Evolutionary conservation across 2,329 filamentous ascomycete species (phyloP).

Genomic region (Aspergillus sp.): DNA sequence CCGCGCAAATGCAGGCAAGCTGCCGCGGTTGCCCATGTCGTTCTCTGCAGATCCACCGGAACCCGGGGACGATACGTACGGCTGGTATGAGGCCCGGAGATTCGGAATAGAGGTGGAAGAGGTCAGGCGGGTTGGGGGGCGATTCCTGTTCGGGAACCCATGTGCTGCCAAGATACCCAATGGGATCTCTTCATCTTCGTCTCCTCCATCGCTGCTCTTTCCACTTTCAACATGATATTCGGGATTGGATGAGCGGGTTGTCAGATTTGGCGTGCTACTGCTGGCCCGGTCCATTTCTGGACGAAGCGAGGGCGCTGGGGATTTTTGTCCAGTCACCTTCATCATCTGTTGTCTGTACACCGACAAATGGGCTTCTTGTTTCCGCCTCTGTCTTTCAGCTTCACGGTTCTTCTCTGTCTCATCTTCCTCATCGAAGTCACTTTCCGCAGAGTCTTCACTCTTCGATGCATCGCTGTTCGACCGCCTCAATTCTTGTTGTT

Average conservation of each 20-base stretch:
- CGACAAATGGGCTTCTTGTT: conserved; percentile 85
- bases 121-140: conserved; percentile 65
- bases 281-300: conserved; percentile 52
- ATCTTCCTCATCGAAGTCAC: conserved; percentile 72
- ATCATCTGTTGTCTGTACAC: conserved; percentile 95
- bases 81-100: conserved; percentile 53
- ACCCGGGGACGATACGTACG: conserved; percentile 48
- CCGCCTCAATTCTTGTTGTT: conserved; percentile 65
- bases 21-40: conserved; percentile 40
- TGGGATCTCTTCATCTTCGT: conserved; percentile 84
- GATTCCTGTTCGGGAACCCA: conserved; percentile 75
- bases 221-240: conserved; percentile 33
- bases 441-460: conserved; percentile 52
- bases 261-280: conserved; percentile 60
- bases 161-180: conserved; percentile 82
- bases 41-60: conserved; percentile 49
- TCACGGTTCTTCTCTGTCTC: conserved; percentile 71
- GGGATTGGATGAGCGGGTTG: conserved; percentile 32
- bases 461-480: conserved; percentile 45
- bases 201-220: conserved; percentile 52
- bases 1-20: conserved; percentile 75
- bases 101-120: conserved; percentile 68
- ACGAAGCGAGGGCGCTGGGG: conserved; percentile 47
- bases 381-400: conserved; percentile 70
- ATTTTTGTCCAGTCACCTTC: conserved; percentile 79